Evolutionary conservation across 2,329 filamentous ascomycete species (phyloP), one percentile per base, ranked within the genome.

Genomic region (Graphilbum sp.): DNA sequence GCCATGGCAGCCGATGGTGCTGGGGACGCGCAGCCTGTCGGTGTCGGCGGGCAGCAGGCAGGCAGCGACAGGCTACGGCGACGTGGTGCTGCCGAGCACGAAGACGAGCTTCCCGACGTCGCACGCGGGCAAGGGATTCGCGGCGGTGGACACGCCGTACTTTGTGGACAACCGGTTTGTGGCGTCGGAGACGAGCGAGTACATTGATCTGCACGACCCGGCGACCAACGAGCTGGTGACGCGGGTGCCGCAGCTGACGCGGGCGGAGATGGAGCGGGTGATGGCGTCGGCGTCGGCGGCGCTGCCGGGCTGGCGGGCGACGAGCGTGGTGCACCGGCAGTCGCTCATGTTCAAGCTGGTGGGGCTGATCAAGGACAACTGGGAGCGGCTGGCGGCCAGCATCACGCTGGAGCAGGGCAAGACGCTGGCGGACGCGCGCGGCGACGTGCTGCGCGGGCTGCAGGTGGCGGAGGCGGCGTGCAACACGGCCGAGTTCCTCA

Each of bases 391-490:
- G 47, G 83, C 83, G 15, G 82, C 83, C 12, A 85, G 79, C 61
- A 90, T 90, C 56, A 87, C 81, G 7, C 67, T 88, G 40, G 83
- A 90, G 64, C 83, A 90, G 64, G 83, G 83, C 56, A 90, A 90
- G 71, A 90, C 83, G 0, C 79, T 88, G 56, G 79, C 78, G 38
- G 83, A 90, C 56, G 82, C 83, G 27, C 78, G 68, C 57, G 83
- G 83, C 33, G 83, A 90, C 55, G 83, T 90, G 18, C 69, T 88
- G 36, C 70, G 83, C 48, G 83, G 83, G 34, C 66, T 90, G 42
- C 83, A 90, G 64, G 83, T 90, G 20, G 84, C 84, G 3, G 83
- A 90, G 65, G 81, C 79, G 7, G 79, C 83, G 18, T 83, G 82
- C 52, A 79, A 69, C 35, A 85, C 85, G 39, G 81, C 83, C 1